Conservation (phyloP, 2,329 filamentous ascomycete genomes). For the Tolypocladium inflatum region DNA sequence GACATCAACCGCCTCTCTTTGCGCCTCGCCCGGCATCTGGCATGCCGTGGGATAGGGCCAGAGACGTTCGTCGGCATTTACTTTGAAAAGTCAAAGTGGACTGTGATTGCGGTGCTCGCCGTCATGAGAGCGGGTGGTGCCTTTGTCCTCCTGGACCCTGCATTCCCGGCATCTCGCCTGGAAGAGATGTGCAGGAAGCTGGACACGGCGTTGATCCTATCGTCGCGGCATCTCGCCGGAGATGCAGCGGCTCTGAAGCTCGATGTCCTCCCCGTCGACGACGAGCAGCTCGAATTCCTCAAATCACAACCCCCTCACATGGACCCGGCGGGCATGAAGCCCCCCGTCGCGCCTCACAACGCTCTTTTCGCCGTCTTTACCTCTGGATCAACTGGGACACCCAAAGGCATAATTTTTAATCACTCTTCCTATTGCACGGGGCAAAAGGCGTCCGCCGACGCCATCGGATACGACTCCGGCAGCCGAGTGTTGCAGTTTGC, state of each 20-base stretch:
- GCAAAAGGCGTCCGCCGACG: not conserved
- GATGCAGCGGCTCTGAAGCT: not conserved
- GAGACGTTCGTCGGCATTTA: conserved; percentile 19
- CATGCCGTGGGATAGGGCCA: conserved; percentile 11
- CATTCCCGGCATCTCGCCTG: not conserved
- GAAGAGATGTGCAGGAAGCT: conserved; percentile 3
- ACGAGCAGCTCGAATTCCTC: not conserved
- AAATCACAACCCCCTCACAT: not conserved
- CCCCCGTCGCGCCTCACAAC: not conserved
- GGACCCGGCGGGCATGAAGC: not conserved
- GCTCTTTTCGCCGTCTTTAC: not conserved
- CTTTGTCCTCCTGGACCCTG: conserved; percentile 19
- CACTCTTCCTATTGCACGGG: conserved; percentile 11
- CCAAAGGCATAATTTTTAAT: conserved; percentile 1
- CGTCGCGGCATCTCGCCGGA: not conserved
- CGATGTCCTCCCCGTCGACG: not conserved
- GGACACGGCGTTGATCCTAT: not conserved
- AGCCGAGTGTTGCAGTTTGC: conserved; percentile 36
- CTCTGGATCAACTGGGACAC: not conserved
- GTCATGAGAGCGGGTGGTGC: conserved; percentile 23
- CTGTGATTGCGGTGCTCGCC: conserved; percentile 18
- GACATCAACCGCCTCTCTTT: conserved; percentile 15
- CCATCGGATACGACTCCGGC: conserved; percentile 28
- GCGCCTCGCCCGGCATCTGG: conserved; percentile 10
- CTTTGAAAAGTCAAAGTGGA: conserved; percentile 22